phyloP scores from a whole-genome alignment of 2,329 filamentous ascomycete species.

The Neocatenulostroma microsporum region DNA sequence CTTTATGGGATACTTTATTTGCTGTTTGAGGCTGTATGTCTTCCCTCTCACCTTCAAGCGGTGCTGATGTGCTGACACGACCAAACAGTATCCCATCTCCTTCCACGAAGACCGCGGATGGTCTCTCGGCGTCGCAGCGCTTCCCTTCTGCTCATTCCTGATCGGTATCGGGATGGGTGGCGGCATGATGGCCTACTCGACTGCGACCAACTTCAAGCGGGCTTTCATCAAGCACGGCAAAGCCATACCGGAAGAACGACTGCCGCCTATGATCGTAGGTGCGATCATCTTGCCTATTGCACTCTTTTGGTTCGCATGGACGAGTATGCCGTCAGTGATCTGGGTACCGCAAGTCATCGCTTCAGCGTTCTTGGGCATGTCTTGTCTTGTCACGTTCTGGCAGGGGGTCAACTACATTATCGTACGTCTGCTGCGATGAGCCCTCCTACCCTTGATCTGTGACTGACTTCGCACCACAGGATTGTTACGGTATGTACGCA shows the following conservation, averaged over 20 bases:
- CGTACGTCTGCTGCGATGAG: constrained; percentile 44
- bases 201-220: constrained; percentile 17
- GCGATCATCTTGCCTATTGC: constrained; percentile 53
- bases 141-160: constrained; percentile 22
- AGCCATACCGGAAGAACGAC: constrained; percentile 35
- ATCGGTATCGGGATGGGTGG: constrained; percentile 19
- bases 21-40: constrained; percentile 34
- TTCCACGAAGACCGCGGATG: constrained; percentile 22
- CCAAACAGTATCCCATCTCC: constrained; percentile 22
- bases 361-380: constrained; percentile 33
- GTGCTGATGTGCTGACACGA: not conserved
- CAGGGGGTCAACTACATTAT: constrained; percentile 31
- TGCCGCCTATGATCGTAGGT: constrained; percentile 39
- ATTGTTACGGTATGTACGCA: constrained; percentile 32
- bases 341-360: constrained; percentile 38
- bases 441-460: constrained; percentile 19
- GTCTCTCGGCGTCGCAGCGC: constrained; percentile 18
- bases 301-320: constrained; percentile 57
- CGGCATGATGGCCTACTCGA: constrained; percentile 16
- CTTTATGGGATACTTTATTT: constrained; percentile 26
- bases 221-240: constrained; percentile 15
- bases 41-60: no score
- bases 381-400: constrained; percentile 33
- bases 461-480: constrained; percentile 22
- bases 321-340: constrained; percentile 31